phyloP scores from a whole-genome alignment of 768 basidiomycete species.

The Lentinula lateritia region DNA sequence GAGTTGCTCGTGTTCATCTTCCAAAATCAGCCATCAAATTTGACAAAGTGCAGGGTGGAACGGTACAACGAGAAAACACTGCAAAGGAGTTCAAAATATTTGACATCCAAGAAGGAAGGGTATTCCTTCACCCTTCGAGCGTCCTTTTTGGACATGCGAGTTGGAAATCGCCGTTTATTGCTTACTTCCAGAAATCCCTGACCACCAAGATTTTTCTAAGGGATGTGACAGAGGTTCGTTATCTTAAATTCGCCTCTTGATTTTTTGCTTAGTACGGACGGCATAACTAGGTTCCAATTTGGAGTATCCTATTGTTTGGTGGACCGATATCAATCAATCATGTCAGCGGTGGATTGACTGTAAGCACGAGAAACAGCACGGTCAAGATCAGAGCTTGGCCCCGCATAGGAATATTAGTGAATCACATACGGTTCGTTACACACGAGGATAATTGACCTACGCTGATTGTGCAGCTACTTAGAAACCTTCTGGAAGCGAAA shows the following conservation, averaged over 20 bases:
- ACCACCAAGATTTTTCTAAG: constrained; percentile 83
- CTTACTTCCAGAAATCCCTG: constrained; percentile 78
- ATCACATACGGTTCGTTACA: constrained; percentile 65
- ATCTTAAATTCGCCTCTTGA: neutral
- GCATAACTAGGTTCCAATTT: constrained; percentile 67
- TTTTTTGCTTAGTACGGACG: neutral
- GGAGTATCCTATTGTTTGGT: constrained; percentile 79
- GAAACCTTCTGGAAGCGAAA: constrained; percentile 61
- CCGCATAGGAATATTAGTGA: constrained; percentile 86
- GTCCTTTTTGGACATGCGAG: constrained; percentile 66
- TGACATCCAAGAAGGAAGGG: constrained; percentile 57
- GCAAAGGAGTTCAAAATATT: constrained; percentile 82
- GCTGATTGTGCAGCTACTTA: constrained; percentile 15
- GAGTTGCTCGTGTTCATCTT: constrained; percentile 70
- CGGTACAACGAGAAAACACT: constrained; percentile 77
- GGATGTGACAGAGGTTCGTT: constrained; percentile 77
- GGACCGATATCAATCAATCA: constrained; percentile 77
- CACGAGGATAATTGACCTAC: neutral
- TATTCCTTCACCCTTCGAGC: constrained; percentile 82
- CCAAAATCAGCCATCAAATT: constrained; percentile 75
- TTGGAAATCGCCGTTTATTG: constrained; percentile 76
- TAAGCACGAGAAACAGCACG: constrained; percentile 45
- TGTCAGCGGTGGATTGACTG: constrained; percentile 67
- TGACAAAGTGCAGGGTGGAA: constrained; percentile 79
- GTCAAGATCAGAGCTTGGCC: constrained; percentile 79